Conservation (phyloP, 768 basidiomycete species). For the Amanita inopinata region DNA sequence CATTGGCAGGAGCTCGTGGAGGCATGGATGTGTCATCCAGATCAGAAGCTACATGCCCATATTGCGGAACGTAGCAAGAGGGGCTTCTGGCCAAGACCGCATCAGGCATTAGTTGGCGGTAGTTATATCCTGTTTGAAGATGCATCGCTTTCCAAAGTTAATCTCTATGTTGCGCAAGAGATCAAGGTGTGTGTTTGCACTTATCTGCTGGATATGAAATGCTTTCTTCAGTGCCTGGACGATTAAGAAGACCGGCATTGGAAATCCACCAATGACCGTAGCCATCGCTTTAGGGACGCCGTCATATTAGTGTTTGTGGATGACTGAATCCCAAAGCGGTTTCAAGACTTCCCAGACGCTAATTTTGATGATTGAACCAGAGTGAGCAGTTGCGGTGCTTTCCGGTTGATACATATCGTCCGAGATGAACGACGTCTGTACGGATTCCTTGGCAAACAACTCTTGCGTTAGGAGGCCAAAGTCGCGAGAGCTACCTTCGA, state of each 20-base stretch:
- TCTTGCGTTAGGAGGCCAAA: slow-evolving; percentile 61
- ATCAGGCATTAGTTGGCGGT: slow-evolving; percentile 79
- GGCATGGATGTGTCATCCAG: slow-evolving; percentile 96
- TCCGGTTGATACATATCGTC: slow-evolving; percentile 95
- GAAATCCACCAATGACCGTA: slow-evolving; percentile 52
- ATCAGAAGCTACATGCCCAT: slow-evolving; percentile 73
- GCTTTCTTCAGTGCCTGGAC: slow-evolving; percentile 44
- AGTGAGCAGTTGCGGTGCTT: slow-evolving; percentile 24
- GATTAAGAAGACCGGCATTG: slow-evolving; percentile 91
- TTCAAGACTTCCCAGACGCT: slow-evolving; percentile 24
- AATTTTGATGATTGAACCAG: slow-evolving; percentile 15
- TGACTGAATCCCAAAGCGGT: slow-evolving; percentile 53
- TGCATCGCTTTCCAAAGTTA: slow-evolving; percentile 40
- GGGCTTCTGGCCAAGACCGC: slow-evolving; percentile 71
- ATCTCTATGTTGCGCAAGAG: slow-evolving; percentile 36
- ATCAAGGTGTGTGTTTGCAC: slow-evolving; percentile 43
- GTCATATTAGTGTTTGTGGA: slow-evolving; percentile 11
- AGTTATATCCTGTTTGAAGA: slow-evolving; percentile 79
- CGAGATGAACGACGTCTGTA: slow-evolving; percentile 44
- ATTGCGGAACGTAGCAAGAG: slow-evolving; percentile 45
- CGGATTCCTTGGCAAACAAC: slow-evolving; percentile 72
- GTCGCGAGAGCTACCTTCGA: slow-evolving; percentile 85
- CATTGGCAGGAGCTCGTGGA: slow-evolving; percentile 97
- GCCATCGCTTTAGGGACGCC: slow-evolving; percentile 18
- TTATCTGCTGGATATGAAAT: slow-evolving; percentile 8